Base-by-base conservation (phyloP, 192 early-diverging fungal genomes). In the Phlyctochytrium arcticum region DNA sequence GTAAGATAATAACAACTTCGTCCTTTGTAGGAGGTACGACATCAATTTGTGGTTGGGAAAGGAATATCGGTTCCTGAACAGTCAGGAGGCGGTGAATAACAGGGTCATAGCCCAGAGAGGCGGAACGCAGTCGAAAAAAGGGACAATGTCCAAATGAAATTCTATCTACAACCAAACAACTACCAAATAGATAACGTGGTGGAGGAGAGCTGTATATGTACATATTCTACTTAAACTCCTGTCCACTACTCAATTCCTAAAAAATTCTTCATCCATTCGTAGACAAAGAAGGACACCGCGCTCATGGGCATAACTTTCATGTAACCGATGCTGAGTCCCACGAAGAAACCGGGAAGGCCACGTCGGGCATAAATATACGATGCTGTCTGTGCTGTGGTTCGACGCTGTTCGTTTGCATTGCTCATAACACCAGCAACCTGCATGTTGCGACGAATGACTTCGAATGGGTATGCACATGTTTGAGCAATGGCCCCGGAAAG, bases 241-340 rank as follows among this genome's bases (percentile, higher is more conserved):
- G n/a, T n/a, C n/a, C n/a, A n/a, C 54, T 72, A 80, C 8, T 72
- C 69, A 54, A 84, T 79, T 19, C 68, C 68, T 55, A 84, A 49
- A 37, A 65, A 15, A 1, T 23, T 30, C 75, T 92, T 94, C 87
- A 87, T 86, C 51, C 70, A 70, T 66, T 95, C 89, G 72, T 98
- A 98, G 0, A 85, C 84, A 57, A 85, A 88, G 75, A 96, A 96
- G 19, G 83, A 85, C 19, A 94, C 86, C 6, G 90, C 93, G 62
- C 85, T 85, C 93, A 98, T 94, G 0, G 96, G 96, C 29, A 85
- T 84, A 3, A 98, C 89, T 72, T 98, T 98, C 66, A 98, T 70
- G 71, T 92, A 98, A 33, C 96, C 96, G 71, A 98, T 98, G 29
- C 86, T 92, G 46, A 98, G 77, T n/a, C 96, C 96, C 10, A 98